Base-by-base conservation (phyloP, 1,139 yeast genomes). In the Debaryomyces singareniensis region DNA sequence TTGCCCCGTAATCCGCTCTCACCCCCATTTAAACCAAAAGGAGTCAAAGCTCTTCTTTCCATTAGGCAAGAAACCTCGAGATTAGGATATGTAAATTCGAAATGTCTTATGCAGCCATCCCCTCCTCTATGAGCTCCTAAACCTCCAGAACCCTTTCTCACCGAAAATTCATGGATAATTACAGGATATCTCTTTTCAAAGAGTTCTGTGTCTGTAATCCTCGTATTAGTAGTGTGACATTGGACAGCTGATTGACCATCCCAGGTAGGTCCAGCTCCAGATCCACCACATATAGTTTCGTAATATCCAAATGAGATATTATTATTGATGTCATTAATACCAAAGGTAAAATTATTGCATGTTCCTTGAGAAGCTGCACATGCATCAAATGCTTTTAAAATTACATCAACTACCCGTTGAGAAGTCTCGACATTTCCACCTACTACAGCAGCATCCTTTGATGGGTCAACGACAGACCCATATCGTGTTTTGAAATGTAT, bases 361-460 rank as follows among this genome's bases (percentile, higher is more conserved):
- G 73, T 66, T 5, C 71, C 71, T 40, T 67, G 73, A 3, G 72
- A 65, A 5, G 68, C 71, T 10, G 73, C 95, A 48, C 83, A 81
- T 4, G 84, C 83, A 37, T 71, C 68, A 48, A 84, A 83, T 0
- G 94, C 86, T 43, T 75, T 75, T 44, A 85, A 62, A 35, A 84
- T 70, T 3, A 80, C 87, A 53, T 84, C 95, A 2, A 86, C 82
- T 25, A 85, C 76, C 37, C 94, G 66, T 53, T 85, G 95, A 2
- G 91, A 77, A 0, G 95, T 84, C 52, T 81, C 81, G n/a, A 83
- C 93, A 49, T 84, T 85, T 5, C 94, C 94, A 16, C 94, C 95
- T 6, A 83, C 93, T 3, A 82, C 87, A 1, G 95, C 95, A 12
- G 91, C 91, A 28, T 80, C 85, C 24, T 65, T 68, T 2, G 79